Evolutionary conservation across 2,329 filamentous ascomycete genomes (phyloP), one percentile per base, ranked within the genome.

Genomic region (Apiospora marii): DNA sequence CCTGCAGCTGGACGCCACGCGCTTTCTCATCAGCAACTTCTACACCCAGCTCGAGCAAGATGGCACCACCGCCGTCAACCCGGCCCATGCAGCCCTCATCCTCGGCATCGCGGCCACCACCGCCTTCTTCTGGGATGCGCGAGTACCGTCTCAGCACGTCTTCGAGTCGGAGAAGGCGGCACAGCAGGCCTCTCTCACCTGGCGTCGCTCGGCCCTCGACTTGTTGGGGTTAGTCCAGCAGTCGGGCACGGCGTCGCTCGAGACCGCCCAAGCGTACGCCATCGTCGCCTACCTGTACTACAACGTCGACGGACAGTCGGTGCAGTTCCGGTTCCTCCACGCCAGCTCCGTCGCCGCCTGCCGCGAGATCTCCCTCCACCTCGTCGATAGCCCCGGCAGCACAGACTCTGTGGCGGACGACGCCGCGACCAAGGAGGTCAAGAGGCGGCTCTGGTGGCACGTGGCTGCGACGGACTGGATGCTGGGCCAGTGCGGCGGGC

Each of bases 391-490:
- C n/a, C 75, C 80, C 2, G 74, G 75, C 4, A n/a, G 34, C 22
- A 74, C 75, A 8, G 74, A 75, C 0, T 76, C 77, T 30, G 27
- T 4, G 3, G 48, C 72, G 24, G 75, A 79, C 10, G 79, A 77
- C 24, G 72, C 73, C 27, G 73, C 74, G 3, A 79, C 78, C 46
- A 76, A 74, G 6, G 85, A 86, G 71, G 79, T 83, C 49, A 84
- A 82, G 53, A 78, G 84, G 24, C 79, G 85, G 67, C 74, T 85
- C 4, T 86, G 84, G 85, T 86, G 84, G 84, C 83, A 85, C 73
- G 77, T 86, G 7, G 80, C 80, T 13, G 77, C 81, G 0, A 83
- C 81, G 5, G 84, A 86, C 73, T 85, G 82, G 84, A 78, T 85
- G 74, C 73, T 84, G 12, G 79, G 80, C 43, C 78, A 82, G 24